A percentile compares a stretch with the other conserved stretches of the same genome.
Evolutionary conservation across 169 alveolate genomes (phyloP).

Genomic region (Eimeria necatrix): DNA sequence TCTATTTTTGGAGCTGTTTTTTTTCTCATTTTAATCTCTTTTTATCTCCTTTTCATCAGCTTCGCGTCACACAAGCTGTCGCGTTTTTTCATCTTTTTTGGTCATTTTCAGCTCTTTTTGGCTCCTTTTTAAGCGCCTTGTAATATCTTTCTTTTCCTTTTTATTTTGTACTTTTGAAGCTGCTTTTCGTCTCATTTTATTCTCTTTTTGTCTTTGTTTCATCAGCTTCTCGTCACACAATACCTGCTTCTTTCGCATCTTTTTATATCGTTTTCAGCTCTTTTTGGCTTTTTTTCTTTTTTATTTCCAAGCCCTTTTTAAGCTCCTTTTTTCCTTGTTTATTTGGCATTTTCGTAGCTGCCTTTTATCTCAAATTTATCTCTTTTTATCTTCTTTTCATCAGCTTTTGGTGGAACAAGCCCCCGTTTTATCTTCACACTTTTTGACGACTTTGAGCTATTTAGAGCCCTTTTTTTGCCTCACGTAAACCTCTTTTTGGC

Average conservation of each 20-base stretch:
- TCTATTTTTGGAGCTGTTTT: not conserved
- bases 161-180: not conserved
- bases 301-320: not conserved
- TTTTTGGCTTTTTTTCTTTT: not conserved
- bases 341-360: not conserved
- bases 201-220: not conserved
- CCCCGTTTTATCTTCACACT: not conserved
- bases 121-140: conserved; percentile 18
- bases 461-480: not conserved
- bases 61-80: not conserved
- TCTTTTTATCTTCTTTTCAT: not conserved
- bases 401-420: no score
- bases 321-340: not conserved
- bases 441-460: not conserved
- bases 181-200: not conserved
- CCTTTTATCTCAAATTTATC: no score
- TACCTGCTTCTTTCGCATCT: not conserved
- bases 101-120: not conserved
- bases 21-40: no score
- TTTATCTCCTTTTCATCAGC: not conserved
- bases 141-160: not conserved
- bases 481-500: not conserved
- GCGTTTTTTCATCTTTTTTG: not conserved
- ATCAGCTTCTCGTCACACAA: not conserved
- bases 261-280: not conserved